These are phyloP conservation scores for Stylosanthes scabra DNA, from an alignment of 331 rosid genomes.

Conservation along the genomic window DNA sequence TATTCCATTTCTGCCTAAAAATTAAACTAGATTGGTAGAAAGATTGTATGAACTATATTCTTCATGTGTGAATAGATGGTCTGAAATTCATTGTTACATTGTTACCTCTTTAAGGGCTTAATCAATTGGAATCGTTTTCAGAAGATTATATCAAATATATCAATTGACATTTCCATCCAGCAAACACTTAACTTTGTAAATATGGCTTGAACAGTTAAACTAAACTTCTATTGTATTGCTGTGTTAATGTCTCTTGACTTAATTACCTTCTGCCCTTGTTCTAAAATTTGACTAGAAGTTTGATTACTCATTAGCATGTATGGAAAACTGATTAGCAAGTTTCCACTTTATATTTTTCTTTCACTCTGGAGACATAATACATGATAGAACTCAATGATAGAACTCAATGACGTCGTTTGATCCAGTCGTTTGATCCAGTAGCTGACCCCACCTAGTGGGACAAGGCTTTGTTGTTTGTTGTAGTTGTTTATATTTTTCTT, in stretches of 20 bases:
- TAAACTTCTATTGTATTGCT: slow-evolving; percentile 19
- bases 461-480: no score
- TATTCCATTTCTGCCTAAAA: neutral
- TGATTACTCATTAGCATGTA: slow-evolving; percentile 11
- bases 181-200: neutral
- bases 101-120: neutral
- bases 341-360: neutral
- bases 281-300: neutral
- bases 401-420: no score
- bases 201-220: neutral
- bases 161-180: slow-evolving; percentile 7
- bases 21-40: neutral
- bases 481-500: neutral
- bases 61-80: neutral
- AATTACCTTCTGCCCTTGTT: slow-evolving; percentile 19
- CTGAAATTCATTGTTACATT: neutral
- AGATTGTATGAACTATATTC: neutral
- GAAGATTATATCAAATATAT: slow-evolving; percentile 10
- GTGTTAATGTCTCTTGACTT: neutral
- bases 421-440: no score
- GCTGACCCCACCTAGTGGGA: no score
- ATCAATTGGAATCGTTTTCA: neutral
- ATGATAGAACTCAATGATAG: no score
- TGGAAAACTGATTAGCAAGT: slow-evolving; percentile 8
- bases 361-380: slow-evolving; percentile 10